Evolutionary conservation across 2,329 filamentous ascomycete genomes (phyloP).

Genomic region (Aspergillus novoparasiticus): DNA sequence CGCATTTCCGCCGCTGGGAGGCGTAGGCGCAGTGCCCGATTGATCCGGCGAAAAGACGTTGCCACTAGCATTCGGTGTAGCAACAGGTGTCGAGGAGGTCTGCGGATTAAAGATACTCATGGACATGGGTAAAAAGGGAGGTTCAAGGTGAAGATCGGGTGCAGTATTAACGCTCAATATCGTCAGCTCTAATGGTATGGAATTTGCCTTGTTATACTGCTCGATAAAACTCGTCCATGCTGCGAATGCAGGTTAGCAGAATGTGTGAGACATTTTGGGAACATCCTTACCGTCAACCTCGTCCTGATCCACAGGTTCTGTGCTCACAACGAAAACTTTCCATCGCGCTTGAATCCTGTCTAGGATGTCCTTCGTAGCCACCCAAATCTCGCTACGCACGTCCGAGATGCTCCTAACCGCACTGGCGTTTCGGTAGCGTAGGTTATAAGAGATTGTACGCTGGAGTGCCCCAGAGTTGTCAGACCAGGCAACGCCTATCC

Average conservation of each 20-base stretch:
- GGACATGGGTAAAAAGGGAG: slow-evolving; percentile 35
- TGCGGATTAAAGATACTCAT: slow-evolving; percentile 36
- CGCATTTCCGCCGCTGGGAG: slow-evolving; percentile 30
- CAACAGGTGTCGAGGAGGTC: slow-evolving; percentile 40
- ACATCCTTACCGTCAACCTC: slow-evolving; percentile 51
- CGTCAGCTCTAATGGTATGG: slow-evolving; percentile 38
- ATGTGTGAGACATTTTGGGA: not conserved
- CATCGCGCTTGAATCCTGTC: slow-evolving; percentile 55
- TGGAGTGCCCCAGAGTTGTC: slow-evolving; percentile 59
- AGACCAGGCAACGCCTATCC: slow-evolving; percentile 63
- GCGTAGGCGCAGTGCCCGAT: slow-evolving; percentile 42
- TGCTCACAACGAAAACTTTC: slow-evolving; percentile 58
- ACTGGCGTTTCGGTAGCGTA: slow-evolving; percentile 43
- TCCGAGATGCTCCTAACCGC: slow-evolving; percentile 46
- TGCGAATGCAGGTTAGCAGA: slow-evolving; percentile 27
- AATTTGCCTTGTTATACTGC: slow-evolving; percentile 40
- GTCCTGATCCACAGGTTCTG: slow-evolving; percentile 53
- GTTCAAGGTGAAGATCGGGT: slow-evolving; percentile 39
- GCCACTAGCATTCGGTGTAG: slow-evolving; percentile 40
- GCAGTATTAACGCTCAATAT: slow-evolving; percentile 39
- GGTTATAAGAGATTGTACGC: slow-evolving; percentile 56
- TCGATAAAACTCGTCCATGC: slow-evolving; percentile 42
- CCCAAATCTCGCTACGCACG: slow-evolving; percentile 60
- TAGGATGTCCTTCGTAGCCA: slow-evolving; percentile 58
- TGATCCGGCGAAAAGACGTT: slow-evolving; percentile 47